phyloP scores from a whole-genome alignment of 1,284 basidiomycete species.

The Kwoniella shivajii region DNA sequence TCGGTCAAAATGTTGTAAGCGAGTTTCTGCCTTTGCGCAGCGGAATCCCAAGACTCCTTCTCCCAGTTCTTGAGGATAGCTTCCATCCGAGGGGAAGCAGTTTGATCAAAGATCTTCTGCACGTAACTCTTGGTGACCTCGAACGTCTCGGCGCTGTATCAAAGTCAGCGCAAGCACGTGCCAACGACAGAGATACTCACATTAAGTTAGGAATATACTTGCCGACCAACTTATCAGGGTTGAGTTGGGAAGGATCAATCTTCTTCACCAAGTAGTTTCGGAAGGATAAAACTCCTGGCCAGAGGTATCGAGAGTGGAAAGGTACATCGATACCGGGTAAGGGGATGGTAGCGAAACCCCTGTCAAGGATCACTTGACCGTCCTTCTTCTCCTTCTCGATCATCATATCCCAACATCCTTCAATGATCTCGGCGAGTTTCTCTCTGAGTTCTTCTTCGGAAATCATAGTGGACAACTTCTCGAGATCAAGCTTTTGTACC shows the following conservation, averaged over 20 bases:
- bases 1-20: constrained; percentile 96
- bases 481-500: constrained; percentile 93
- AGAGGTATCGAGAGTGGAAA: constrained; percentile 95
- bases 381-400: constrained; percentile 72
- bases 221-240: constrained; percentile 87
- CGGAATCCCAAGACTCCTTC: constrained; percentile 79
- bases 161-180: constrained; percentile 7
- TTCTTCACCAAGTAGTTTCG: constrained; percentile 90
- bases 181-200: constrained; percentile 21
- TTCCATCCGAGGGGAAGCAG: constrained; percentile 87
- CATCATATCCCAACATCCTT: constrained; percentile 75
- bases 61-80: constrained; percentile 94
- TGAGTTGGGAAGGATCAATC: constrained; percentile 85
- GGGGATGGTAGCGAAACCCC: constrained; percentile 94
- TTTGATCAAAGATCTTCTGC: constrained; percentile 93
- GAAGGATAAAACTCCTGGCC: constrained; percentile 90
- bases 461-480: constrained; percentile 67
- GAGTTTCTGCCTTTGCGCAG: constrained; percentile 83
- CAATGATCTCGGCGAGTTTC: constrained; percentile 85
- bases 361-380: constrained; percentile 88
- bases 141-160: constrained; percentile 76
- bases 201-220: constrained; percentile 98
- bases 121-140: constrained; percentile 86
- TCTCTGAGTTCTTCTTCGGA: constrained; percentile 53
- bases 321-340: constrained; percentile 98